Conservation (phyloP, 2,329 filamentous ascomycete species). For the Scedosporium minutisporum region DNA sequence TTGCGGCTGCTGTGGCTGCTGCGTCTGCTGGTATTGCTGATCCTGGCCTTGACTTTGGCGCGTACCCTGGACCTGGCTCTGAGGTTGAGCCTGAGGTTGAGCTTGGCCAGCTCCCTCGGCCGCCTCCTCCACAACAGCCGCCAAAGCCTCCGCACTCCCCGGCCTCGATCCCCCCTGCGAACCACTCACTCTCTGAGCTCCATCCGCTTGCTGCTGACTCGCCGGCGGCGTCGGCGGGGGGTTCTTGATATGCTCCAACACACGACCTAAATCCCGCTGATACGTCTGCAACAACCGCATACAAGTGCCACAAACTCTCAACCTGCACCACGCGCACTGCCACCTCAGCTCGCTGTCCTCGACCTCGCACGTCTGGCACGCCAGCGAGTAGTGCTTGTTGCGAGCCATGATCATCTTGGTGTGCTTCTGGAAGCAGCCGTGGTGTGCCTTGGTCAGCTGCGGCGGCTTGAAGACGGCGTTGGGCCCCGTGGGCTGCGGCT, state of each 20-base stretch:
- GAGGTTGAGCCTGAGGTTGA: neutral
- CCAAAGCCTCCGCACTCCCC: neutral
- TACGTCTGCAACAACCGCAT: constrained; percentile 29
- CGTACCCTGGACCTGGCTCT: neutral
- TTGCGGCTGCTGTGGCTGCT: neutral
- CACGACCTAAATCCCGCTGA: constrained; percentile 30
- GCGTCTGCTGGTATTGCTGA: neutral
- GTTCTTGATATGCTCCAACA: constrained; percentile 24
- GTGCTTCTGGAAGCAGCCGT: constrained; percentile 39
- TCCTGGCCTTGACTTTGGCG: neutral
- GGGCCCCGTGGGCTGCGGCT: constrained; percentile 14
- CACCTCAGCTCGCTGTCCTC: constrained; percentile 34
- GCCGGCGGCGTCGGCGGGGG: constrained; percentile 8
- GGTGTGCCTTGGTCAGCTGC: constrained; percentile 33
- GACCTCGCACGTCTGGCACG: constrained; percentile 43
- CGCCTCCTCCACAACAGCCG: neutral
- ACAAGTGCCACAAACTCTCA: constrained; percentile 43
- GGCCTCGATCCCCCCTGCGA: neutral
- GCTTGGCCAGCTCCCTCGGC: neutral
- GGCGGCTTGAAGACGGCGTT: constrained; percentile 30
- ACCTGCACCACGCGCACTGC: constrained; percentile 39
- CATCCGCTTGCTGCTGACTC: constrained; percentile 13
- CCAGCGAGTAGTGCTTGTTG: constrained; percentile 40
- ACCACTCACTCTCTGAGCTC: constrained; percentile 8
- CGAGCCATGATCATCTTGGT: constrained; percentile 34